Evolutionary conservation across 2,329 filamentous ascomycete genomes (phyloP).

Genomic region (Arachnomyces sp.): DNA sequence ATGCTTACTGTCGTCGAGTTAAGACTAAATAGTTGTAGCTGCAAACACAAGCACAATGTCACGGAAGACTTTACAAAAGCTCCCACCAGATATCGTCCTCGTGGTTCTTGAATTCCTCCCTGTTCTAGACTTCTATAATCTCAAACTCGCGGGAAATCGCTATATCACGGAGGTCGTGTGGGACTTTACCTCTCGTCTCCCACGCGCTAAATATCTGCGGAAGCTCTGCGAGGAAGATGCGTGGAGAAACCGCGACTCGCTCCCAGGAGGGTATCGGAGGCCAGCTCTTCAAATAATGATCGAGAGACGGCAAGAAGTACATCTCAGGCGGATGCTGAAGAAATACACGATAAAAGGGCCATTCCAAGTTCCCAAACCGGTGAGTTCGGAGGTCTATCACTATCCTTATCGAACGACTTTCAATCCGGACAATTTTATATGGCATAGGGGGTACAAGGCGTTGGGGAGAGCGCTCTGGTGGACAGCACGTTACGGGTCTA

Average conservation of each 20-base stretch:
- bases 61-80: background rate
- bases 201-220: conserved; percentile 1
- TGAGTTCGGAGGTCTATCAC: too few species aligned
- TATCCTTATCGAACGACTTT: too few species aligned
- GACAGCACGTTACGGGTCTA: too few species aligned
- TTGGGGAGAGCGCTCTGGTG: too few species aligned
- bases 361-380: too few species aligned
- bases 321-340: conserved; percentile 1
- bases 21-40: too few species aligned
- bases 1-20: too few species aligned
- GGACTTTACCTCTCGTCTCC: background rate
- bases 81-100: conserved; percentile 1
- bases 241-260: background rate
- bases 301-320: conserved; percentile 2
- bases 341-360: conserved; percentile 2
- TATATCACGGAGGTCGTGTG: conserved; percentile 7
- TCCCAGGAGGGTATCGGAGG: background rate
- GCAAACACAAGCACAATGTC: too few species aligned
- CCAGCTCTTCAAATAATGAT: conserved; percentile 7
- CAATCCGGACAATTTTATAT: too few species aligned
- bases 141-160: conserved; percentile 6
- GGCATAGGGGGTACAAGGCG: too few species aligned
- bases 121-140: conserved; percentile 4
- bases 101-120: conserved; percentile 2
- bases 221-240: conserved; percentile 3